Conservation (phyloP, 805 yeast species). For the Pichia cephalocereana region DNA sequence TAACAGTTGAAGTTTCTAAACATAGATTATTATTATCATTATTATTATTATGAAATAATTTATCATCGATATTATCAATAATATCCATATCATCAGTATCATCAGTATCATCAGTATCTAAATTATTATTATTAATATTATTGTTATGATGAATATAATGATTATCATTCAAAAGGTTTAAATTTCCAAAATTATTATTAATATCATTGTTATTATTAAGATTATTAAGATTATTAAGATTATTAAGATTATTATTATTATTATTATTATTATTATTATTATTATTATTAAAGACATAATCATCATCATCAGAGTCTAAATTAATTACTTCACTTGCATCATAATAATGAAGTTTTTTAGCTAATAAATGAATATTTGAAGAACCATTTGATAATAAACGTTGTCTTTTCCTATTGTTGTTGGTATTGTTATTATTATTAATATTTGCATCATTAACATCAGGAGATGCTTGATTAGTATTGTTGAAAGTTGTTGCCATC, state of each 20-base stretch:
- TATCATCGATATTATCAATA: background rate
- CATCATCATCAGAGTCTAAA: constrained; percentile 35
- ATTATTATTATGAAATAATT: background rate
- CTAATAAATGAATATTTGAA: constrained; percentile 6
- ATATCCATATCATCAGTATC: background rate
- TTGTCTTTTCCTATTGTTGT: constrained; percentile 7
- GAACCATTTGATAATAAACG: constrained; percentile 7
- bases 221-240: too few species aligned
- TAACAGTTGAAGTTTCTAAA: too few species aligned
- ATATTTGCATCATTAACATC: background rate
- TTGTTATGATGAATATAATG: constrained; percentile 6
- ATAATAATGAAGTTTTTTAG: constrained; percentile 8
- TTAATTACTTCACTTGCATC: constrained; percentile 24
- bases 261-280: background rate
- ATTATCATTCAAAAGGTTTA: constrained; percentile 7
- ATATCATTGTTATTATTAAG: background rate
- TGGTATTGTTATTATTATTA: background rate
- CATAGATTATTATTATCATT: background rate
- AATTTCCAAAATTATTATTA: too few species aligned
- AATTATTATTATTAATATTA: background rate
- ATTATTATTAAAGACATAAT: constrained; percentile 21
- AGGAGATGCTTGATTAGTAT: too few species aligned
- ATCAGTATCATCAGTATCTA: background rate
- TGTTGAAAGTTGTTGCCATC: constrained; percentile 1
- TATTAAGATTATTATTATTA: constrained; percentile 14